Conservation (phyloP, 2,329 filamentous ascomycete genomes). For the Trichoderma brevicompactum region DNA sequence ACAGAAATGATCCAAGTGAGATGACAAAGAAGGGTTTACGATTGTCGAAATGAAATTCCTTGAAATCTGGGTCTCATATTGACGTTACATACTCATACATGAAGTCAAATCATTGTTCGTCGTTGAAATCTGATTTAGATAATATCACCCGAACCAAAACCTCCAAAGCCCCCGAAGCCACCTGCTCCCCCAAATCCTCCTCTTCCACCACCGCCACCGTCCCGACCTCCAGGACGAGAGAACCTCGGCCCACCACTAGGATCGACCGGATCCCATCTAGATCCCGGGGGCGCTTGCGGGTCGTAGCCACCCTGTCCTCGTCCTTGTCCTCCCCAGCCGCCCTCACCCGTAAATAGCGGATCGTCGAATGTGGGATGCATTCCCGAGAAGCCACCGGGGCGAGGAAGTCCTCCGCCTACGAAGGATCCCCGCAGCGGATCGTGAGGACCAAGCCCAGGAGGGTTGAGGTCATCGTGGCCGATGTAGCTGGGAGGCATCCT, state of each 20-base stretch:
- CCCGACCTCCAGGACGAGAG: constrained; percentile 48
- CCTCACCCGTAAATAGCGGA: constrained; percentile 72
- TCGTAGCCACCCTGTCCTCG: constrained; percentile 49
- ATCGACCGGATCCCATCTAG: constrained; percentile 87
- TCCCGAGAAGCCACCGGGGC: constrained; percentile 69
- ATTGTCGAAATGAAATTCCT: too few relatives aligned
- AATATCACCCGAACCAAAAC: constrained; percentile 8
- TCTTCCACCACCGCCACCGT: constrained; percentile 34
- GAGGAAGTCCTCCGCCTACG: constrained; percentile 61
- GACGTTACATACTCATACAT: neutral
- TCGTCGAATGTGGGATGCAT: constrained; percentile 98
- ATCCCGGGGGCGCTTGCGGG: constrained; percentile 79
- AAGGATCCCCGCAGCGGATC: constrained; percentile 76
- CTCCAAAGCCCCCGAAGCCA: constrained; percentile 1
- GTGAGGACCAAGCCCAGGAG: constrained; percentile 80
- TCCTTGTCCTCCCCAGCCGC: constrained; percentile 46
- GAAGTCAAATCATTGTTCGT: neutral
- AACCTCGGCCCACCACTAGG: constrained; percentile 62
- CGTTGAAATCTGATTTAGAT: neutral
- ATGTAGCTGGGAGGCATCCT: constrained; percentile 64
- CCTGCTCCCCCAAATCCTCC: constrained; percentile 44
- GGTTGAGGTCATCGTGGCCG: constrained; percentile 86
- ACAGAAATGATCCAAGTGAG: too few relatives aligned
- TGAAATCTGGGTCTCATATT: neutral
- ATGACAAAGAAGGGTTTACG: too few relatives aligned